Conservation (phyloP, 2,329 filamentous ascomycete species). For the Cucurbitaria berberidis region DNA sequence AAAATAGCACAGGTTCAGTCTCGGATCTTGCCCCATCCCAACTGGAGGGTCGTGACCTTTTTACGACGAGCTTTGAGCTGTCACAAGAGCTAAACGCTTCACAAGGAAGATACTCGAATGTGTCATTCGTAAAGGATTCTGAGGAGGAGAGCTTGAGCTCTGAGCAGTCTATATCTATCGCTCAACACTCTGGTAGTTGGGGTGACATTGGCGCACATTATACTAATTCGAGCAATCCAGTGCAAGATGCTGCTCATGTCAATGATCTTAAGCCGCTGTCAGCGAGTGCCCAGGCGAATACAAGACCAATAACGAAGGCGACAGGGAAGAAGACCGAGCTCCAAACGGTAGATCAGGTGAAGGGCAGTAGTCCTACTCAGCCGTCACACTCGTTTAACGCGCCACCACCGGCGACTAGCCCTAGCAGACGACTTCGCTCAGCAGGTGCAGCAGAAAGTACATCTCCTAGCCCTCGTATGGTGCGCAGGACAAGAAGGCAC, state of each 20-base stretch:
- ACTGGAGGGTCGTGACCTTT: conserved; percentile 16
- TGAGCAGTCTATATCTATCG: conserved; percentile 36
- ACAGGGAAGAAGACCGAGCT: conserved; percentile 2
- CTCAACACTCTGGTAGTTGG: conserved; percentile 30
- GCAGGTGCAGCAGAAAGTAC: conserved; percentile 2
- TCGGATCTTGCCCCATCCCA: conserved; percentile 10
- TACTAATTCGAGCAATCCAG: conserved; percentile 18
- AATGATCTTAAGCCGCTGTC: conserved; percentile 8
- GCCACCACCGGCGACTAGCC: conserved; percentile 9
- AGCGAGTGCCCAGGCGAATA: conserved; percentile 7
- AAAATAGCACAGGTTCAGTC: conserved; percentile 15
- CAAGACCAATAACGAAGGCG: not conserved
- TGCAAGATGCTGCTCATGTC: conserved; percentile 1
- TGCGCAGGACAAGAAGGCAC: conserved; percentile 18
- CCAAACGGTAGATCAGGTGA: not conserved
- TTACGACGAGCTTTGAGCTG: conserved; percentile 22
- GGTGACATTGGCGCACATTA: conserved; percentile 3
- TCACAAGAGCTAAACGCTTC: conserved; percentile 34
- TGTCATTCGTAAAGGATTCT: conserved; percentile 39
- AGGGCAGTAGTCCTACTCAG: conserved; percentile 7
- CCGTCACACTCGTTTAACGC: conserved; percentile 4
- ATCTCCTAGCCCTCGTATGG: conserved; percentile 20
- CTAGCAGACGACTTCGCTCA: conserved; percentile 9
- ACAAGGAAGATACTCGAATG: conserved; percentile 30
- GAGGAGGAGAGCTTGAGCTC: conserved; percentile 40